Evolutionary conservation across 306 rosid genomes (phyloP).

Genomic region (Abrus pulchellus): DNA sequence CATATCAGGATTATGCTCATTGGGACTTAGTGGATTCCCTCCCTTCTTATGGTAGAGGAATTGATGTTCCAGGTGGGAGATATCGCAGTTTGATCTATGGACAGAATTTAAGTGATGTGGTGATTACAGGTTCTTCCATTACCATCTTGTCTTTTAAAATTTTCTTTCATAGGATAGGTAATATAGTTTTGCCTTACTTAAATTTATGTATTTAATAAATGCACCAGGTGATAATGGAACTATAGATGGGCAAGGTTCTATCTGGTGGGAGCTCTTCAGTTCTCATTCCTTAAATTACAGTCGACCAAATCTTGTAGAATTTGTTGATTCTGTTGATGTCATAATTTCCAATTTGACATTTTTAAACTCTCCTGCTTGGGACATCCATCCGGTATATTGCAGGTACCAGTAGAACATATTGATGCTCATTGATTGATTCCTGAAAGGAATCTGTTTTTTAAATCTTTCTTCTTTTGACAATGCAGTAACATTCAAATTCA

Average conservation of each 20-base stretch:
- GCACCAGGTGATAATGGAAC: slow-evolving; percentile 71
- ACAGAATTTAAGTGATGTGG: slow-evolving; percentile 60
- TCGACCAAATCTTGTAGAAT: slow-evolving; percentile 71
- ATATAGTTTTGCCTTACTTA: not conserved
- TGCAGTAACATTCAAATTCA: slow-evolving; percentile 62
- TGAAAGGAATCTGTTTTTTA: not conserved
- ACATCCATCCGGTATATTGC: slow-evolving; percentile 76
- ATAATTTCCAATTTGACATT: slow-evolving; percentile 67
- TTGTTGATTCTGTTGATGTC: slow-evolving; percentile 55
- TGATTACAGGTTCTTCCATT: slow-evolving; percentile 55
- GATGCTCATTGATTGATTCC: not conserved
- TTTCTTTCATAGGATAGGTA: slow-evolving; percentile 11
- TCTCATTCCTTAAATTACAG: slow-evolving; percentile 62
- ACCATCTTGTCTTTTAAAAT: not conserved
- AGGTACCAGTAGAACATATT: slow-evolving; percentile 49
- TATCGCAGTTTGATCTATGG: slow-evolving; percentile 66
- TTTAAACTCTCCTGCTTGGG: slow-evolving; percentile 70
- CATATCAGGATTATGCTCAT: slow-evolving; percentile 52
- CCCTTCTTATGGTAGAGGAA: slow-evolving; percentile 66
- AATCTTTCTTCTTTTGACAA: slow-evolving; percentile 13
- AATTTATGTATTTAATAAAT: slow-evolving; percentile 21
- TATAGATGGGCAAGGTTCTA: slow-evolving; percentile 69
- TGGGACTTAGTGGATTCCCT: slow-evolving; percentile 57
- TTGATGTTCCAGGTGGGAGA: slow-evolving; percentile 59
- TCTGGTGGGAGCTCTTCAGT: slow-evolving; percentile 68